A percentile compares a stretch with the other conserved stretches of the same genome.
Conservation (phyloP, 2,329 filamentous ascomycete species). For the Phaeoacremonium minimum region DNA sequence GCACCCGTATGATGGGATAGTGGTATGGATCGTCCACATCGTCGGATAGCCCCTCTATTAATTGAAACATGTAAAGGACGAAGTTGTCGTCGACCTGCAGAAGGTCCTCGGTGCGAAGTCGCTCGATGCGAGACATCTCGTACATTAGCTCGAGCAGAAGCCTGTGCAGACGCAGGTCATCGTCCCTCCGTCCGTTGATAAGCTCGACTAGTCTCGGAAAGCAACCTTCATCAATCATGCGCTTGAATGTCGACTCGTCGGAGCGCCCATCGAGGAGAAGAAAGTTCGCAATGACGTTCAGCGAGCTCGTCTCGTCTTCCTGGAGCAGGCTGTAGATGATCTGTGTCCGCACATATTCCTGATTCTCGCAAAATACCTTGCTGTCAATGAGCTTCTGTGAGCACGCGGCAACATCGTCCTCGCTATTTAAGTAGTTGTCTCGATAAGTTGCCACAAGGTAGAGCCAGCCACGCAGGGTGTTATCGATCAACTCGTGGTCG, state of each 20-base stretch:
- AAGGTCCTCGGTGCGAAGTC: constrained; percentile 72
- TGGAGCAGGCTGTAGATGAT: constrained; percentile 87
- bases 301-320: constrained; percentile 77
- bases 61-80: constrained; percentile 74
- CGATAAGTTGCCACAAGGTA: constrained; percentile 71
- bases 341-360: constrained; percentile 85
- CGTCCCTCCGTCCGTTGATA: constrained; percentile 61
- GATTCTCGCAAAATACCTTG: constrained; percentile 67
- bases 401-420: constrained; percentile 77
- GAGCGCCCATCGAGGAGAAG: constrained; percentile 81
- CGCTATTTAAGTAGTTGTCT: constrained; percentile 69
- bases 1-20: constrained; percentile 86
- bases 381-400: constrained; percentile 75
- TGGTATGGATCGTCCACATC: constrained; percentile 92
- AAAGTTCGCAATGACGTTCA: constrained; percentile 79
- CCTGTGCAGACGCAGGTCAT: constrained; percentile 70
- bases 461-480: constrained; percentile 80
- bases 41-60: constrained; percentile 83
- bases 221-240: constrained; percentile 82
- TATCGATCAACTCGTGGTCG: constrained; percentile 65
- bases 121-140: constrained; percentile 93
- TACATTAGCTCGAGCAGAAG: constrained; percentile 85
- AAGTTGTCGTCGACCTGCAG: constrained; percentile 76
- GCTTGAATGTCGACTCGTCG: constrained; percentile 73
- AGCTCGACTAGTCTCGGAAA: constrained; percentile 82